Evolutionary conservation across 495 filamentous ascomycete species (phyloP).

Genomic region (Durotheca rogersii): DNA sequence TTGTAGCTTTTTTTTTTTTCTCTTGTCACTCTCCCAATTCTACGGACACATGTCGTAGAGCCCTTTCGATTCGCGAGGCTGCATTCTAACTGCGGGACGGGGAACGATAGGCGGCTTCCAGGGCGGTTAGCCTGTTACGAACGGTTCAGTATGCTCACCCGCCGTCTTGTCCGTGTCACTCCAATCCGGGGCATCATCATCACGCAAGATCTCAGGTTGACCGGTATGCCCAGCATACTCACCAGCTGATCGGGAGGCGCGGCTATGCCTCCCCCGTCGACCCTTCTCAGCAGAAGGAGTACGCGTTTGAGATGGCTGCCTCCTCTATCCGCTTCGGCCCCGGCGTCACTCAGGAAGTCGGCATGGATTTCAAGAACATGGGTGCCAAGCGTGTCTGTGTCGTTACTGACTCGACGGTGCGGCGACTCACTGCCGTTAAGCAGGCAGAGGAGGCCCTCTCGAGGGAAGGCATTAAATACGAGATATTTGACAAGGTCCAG

Average conservation of each 20-base stretch:
- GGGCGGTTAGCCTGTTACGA: conserved; percentile 79
- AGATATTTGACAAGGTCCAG: conserved; percentile 72
- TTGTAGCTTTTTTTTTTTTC: no score
- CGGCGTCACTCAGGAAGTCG: conserved; percentile 93
- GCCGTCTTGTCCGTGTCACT: conserved; percentile 88
- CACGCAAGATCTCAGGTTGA: conserved; percentile 52
- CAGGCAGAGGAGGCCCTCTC: conserved; percentile 76
- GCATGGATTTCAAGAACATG: conserved; percentile 96
- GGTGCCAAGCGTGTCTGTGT: conserved; percentile 81
- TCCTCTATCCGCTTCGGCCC: conserved; percentile 91
- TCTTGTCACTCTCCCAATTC: no score
- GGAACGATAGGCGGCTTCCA: conserved; percentile 61
- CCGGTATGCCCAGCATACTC: conserved; percentile 57
- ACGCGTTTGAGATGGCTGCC: conserved; percentile 97
- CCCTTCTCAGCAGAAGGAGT: conserved; percentile 76
- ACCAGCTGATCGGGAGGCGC: conserved; percentile 43
- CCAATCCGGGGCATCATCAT: conserved; percentile 73
- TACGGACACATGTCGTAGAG: no score
- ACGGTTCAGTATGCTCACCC: conserved; percentile 90
- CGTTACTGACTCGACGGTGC: conserved; percentile 82
- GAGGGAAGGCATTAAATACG: conserved; percentile 73
- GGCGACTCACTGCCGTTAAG: conserved; percentile 79
- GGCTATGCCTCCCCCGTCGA: conserved; percentile 72
- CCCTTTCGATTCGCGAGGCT: no score
- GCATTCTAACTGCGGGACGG: conserved; percentile 29